Base-by-base conservation (phyloP, 345 rosid genomes). In the Hibiscus tridactylites region DNA sequence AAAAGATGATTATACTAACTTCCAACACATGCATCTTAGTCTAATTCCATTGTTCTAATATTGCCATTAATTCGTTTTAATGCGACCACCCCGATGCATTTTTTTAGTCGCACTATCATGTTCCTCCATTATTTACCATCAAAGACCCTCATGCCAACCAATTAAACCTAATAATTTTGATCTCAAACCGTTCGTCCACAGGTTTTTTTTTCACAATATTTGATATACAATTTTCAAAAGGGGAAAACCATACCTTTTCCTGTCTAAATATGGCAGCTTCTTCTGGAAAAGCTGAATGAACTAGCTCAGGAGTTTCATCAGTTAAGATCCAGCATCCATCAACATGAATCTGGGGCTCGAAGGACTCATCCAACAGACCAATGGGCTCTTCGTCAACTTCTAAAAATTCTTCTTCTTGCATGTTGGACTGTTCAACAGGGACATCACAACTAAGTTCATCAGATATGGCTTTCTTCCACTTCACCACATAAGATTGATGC, bases 301-400 rank as follows among this genome's bases (percentile, higher is more conserved):
- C 84, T 47, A 95, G 92, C 78, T 82, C 87, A 72, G 86, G 80
- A 82, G 72, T 79, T 80, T 95, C 98, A 71, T 95, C 91, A 1
- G 98, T 90, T 75, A 90, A 71, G 73, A 95, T 58, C 76, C 84
- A 85, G 72, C 82, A 79, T 68, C 79, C 88, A 54, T 84, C 86
- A 74, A 85, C 76, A 71, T 78, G 81, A 78, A 88, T 80, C 54
- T 79, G 81, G n/a, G 90, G 82, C 16, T 76, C 83, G 52, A 73
- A 59, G 4, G 77, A 61, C 37, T 81, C 96, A 69, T 89, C 90
- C 61, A 81, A 80, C 15, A 69, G 73, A 77, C 85, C 90, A 70
- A 68, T 44, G 29, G 68, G 65, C 62, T 88, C 92, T 56, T 86
- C 91, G 44, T 81, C 85, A 13, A 75, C 81, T 66, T 89, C 92